Evolutionary conservation across 2,329 filamentous ascomycete genomes (phyloP).

Genomic region (Cercospora sp.): DNA sequence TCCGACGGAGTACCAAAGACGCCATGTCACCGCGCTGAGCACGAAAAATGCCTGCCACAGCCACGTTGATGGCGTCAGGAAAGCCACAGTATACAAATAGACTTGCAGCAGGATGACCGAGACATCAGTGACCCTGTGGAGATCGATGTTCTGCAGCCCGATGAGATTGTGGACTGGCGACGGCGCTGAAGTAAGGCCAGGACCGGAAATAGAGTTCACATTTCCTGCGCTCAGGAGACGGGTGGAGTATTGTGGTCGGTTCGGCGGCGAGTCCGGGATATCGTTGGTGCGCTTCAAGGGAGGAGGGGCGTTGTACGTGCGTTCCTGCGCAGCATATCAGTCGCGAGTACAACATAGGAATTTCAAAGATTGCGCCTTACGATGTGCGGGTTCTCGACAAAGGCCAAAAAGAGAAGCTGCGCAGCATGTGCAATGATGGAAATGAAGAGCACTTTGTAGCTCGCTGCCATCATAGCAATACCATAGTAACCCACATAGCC

Average conservation of each 20-base stretch:
- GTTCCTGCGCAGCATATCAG: slow-evolving; percentile 55
- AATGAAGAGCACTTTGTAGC: slow-evolving; percentile 96
- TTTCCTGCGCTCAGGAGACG: slow-evolving; percentile 44
- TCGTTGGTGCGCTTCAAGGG: slow-evolving; percentile 58
- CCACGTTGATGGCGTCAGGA: slow-evolving; percentile 75
- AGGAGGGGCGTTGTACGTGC: slow-evolving; percentile 89
- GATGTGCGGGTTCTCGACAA: slow-evolving; percentile 96
- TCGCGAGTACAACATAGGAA: not conserved
- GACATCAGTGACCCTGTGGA: slow-evolving; percentile 83
- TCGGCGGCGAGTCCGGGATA: slow-evolving; percentile 40
- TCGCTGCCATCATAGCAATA: slow-evolving; percentile 96
- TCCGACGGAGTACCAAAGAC: slow-evolving; percentile 87
- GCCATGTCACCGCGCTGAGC: slow-evolving; percentile 76
- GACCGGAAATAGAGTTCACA: slow-evolving; percentile 39
- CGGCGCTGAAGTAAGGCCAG: slow-evolving; percentile 55
- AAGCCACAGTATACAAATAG: slow-evolving; percentile 72
- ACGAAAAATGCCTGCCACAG: slow-evolving; percentile 78
- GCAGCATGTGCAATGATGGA: slow-evolving; percentile 92
- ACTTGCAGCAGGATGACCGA: slow-evolving; percentile 73
- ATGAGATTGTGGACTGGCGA: slow-evolving; percentile 78
- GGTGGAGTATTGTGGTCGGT: slow-evolving; percentile 44
- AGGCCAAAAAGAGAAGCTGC: slow-evolving; percentile 87
- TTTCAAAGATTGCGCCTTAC: slow-evolving; percentile 16
- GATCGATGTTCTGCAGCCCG: slow-evolving; percentile 79
- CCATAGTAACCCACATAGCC: slow-evolving; percentile 98